Conservation (phyloP, 1,284 basidiomycete species). For the Puccinia horiana region DNA sequence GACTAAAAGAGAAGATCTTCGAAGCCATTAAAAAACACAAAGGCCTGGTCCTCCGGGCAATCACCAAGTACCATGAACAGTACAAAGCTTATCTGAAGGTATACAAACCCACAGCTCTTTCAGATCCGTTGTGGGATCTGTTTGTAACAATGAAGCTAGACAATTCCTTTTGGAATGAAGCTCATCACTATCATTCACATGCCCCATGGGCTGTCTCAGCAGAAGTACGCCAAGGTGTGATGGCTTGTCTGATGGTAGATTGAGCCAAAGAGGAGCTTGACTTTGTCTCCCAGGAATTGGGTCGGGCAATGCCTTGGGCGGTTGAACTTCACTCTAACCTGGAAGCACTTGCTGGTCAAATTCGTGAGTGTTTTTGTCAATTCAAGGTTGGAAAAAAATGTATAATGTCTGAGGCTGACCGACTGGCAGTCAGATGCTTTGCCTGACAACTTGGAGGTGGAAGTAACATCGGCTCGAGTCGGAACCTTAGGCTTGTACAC, state of each 20-base stretch:
- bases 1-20: background rate
- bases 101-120: background rate
- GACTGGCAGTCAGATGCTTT: background rate
- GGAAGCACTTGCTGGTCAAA: constrained; percentile 10
- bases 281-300: constrained; percentile 2
- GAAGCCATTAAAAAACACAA: no score
- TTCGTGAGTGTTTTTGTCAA: background rate
- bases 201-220: background rate
- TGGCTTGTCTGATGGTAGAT: background rate
- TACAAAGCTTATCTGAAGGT: background rate
- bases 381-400: background rate
- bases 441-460: background rate
- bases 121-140: background rate
- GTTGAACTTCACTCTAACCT: background rate
- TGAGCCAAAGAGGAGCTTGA: background rate
- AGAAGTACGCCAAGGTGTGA: background rate
- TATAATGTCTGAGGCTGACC: background rate
- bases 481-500: background rate
- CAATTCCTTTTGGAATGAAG: background rate
- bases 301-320: constrained; percentile 6
- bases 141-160: background rate
- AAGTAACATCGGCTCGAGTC: background rate
- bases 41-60: background rate
- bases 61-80: background rate
- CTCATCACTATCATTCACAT: no score